Percentiles rank a stretch among this genome's conserved stretches.
These are phyloP conservation scores for Polysphondylium violaceum DNA, from an alignment of 78 protist genomes.

Conservation along the genomic window DNA sequence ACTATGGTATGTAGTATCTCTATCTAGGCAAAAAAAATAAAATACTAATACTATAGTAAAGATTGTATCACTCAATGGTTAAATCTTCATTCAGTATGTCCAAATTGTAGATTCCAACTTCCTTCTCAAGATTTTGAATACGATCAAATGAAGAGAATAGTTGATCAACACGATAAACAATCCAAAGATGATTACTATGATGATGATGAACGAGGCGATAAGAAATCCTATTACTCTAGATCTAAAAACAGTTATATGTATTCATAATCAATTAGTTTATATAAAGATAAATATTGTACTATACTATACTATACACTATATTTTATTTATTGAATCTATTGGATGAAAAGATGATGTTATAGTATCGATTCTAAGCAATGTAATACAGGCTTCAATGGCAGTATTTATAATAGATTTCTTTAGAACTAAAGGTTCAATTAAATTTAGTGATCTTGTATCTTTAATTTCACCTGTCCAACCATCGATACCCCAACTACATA, in stretches of 20 bases:
- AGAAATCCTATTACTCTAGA: too few species aligned
- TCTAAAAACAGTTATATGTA: not conserved
- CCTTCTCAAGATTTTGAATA: slow-evolving; percentile 40
- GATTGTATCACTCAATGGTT: slow-evolving; percentile 55
- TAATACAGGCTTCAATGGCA: slow-evolving; percentile 50
- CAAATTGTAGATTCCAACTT: slow-evolving; percentile 34
- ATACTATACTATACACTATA: not conserved
- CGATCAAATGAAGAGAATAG: slow-evolving; percentile 26
- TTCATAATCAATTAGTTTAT: not conserved
- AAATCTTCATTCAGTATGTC: slow-evolving; percentile 17
- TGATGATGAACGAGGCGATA: slow-evolving; percentile 14
- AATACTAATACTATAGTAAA: not conserved
- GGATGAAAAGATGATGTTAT: not conserved
- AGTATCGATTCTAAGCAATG: slow-evolving; percentile 69
- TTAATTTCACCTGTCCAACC: slow-evolving; percentile 70
- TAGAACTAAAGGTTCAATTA: slow-evolving; percentile 53
- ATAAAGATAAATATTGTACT: not conserved
- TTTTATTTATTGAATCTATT: not conserved
- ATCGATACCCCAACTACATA: slow-evolving; percentile 47
- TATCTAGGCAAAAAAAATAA: not conserved
- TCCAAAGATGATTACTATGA: not conserved
- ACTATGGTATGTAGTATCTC: slow-evolving; percentile 13
- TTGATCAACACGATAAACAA: slow-evolving; percentile 42
- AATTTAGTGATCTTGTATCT: slow-evolving; percentile 16
- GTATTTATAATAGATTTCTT: slow-evolving; percentile 63